These are phyloP conservation scores for Collybiopsis luxurians DNA, from an alignment of 768 basidiomycete genomes.

Conservation along the genomic window DNA sequence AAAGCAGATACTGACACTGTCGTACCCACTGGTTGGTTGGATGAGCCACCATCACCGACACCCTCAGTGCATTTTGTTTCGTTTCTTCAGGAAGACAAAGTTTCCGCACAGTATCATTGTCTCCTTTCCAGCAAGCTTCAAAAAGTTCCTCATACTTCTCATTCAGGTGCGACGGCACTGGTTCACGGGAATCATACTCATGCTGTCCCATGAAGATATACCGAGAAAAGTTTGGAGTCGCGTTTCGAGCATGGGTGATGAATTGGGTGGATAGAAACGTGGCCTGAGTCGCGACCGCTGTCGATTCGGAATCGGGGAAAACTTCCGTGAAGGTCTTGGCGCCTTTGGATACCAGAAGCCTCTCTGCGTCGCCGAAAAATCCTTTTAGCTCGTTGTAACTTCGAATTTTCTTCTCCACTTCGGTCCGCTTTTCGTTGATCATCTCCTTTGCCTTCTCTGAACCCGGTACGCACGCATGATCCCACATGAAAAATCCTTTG, in stretches of 20 bases:
- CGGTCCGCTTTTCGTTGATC: conserved; percentile 3
- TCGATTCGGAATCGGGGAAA: conserved; percentile 22
- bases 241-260: too few species aligned
- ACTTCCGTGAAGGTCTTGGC: conserved; percentile 44
- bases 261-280: neutral
- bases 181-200: neutral
- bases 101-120: conserved; percentile 46
- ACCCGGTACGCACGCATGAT: neutral
- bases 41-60: neutral
- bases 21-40: neutral
- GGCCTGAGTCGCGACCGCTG: conserved; percentile 11
- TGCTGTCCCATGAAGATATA: neutral
- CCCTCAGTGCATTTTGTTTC: neutral
- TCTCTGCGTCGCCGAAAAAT: conserved; percentile 33
- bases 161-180: conserved; percentile 31
- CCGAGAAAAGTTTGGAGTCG: neutral
- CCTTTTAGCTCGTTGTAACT: conserved; percentile 23
- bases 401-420: conserved; percentile 14
- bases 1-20: neutral
- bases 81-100: conserved; percentile 47
- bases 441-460: conserved; percentile 1
- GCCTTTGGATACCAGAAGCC: conserved; percentile 26
- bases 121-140: conserved; percentile 53
- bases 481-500: neutral
- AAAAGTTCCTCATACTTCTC: conserved; percentile 50